phyloP scores from a whole-genome alignment of 2,329 filamentous ascomycete genomes.

The Alternaria burnsii region DNA sequence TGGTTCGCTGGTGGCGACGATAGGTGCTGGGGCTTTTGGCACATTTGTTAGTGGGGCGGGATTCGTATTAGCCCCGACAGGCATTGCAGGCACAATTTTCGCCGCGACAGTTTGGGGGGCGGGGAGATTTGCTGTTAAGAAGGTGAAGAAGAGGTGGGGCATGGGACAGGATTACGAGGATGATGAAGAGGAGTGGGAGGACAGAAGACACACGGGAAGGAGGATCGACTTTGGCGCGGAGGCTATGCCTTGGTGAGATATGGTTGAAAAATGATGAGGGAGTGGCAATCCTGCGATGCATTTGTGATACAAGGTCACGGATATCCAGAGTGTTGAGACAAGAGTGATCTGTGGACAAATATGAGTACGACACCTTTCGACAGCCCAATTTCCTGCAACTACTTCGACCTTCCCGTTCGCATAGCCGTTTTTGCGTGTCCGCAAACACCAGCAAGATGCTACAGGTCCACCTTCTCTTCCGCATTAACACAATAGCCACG shows the following conservation, averaged over 20 bases:
- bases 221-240: slow-evolving; percentile 27
- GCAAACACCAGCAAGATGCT: not conserved
- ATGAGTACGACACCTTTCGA: not conserved
- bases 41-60: slow-evolving; percentile 50
- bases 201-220: slow-evolving; percentile 20
- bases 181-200: slow-evolving; percentile 31
- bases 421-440: not conserved
- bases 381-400: not conserved
- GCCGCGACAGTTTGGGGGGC: slow-evolving; percentile 52
- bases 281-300: not conserved
- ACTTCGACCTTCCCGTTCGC: not conserved
- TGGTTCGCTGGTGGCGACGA: slow-evolving; percentile 50
- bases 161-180: slow-evolving; percentile 29
- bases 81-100: slow-evolving; percentile 49
- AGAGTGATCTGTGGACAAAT: not conserved
- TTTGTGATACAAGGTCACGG: not conserved
- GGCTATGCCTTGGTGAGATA: slow-evolving; percentile 33
- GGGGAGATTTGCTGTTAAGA: slow-evolving; percentile 48
- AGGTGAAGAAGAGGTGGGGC: slow-evolving; percentile 42
- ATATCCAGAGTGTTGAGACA: not conserved
- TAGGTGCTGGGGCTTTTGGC: slow-evolving; percentile 51
- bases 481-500: not conserved
- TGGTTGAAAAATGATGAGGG: not conserved
- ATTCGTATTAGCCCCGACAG: slow-evolving; percentile 55
- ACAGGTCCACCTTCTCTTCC: not conserved